These are phyloP conservation scores for Fraxinus sp. DNA, from an alignment of 305 asterid species.

Conservation along the genomic window DNA sequence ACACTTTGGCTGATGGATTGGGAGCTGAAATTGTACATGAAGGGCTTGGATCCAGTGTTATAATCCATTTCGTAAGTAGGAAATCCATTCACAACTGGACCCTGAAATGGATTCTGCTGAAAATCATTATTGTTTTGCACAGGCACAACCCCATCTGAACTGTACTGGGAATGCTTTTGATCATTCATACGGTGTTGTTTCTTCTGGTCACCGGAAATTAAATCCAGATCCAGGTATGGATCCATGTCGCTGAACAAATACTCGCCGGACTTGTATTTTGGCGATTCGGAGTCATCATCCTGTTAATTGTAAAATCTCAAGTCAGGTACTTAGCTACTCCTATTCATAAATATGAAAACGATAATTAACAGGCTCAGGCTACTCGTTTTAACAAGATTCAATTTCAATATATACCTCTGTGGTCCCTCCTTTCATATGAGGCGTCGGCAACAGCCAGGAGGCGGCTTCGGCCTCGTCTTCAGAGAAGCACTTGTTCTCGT, in stretches of 20 bases:
- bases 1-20: slow-evolving; percentile 79
- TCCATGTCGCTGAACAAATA: slow-evolving; percentile 57
- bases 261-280: slow-evolving; percentile 55
- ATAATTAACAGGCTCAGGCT: too few relatives aligned
- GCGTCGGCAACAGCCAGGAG: slow-evolving; percentile 69
- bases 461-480: slow-evolving; percentile 81
- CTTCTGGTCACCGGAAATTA: slow-evolving; percentile 53
- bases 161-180: slow-evolving; percentile 30
- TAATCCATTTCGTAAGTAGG: slow-evolving; percentile 64
- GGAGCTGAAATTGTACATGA: slow-evolving; percentile 64
- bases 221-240: slow-evolving; percentile 63
- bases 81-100: slow-evolving; percentile 66
- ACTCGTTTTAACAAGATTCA: background rate
- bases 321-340: background rate
- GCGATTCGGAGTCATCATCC: slow-evolving; percentile 38
- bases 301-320: background rate
- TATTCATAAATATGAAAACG: too few relatives aligned
- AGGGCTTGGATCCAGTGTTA: slow-evolving; percentile 50
- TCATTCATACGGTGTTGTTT: slow-evolving; percentile 24
- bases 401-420: background rate
- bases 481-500: slow-evolving; percentile 29
- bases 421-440: slow-evolving; percentile 18
- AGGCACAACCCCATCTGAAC: slow-evolving; percentile 73
- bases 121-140: slow-evolving; percentile 44
- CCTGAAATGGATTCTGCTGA: slow-evolving; percentile 46